phyloP scores from a whole-genome alignment of 345 rosid genomes.

The Viola odorata region DNA sequence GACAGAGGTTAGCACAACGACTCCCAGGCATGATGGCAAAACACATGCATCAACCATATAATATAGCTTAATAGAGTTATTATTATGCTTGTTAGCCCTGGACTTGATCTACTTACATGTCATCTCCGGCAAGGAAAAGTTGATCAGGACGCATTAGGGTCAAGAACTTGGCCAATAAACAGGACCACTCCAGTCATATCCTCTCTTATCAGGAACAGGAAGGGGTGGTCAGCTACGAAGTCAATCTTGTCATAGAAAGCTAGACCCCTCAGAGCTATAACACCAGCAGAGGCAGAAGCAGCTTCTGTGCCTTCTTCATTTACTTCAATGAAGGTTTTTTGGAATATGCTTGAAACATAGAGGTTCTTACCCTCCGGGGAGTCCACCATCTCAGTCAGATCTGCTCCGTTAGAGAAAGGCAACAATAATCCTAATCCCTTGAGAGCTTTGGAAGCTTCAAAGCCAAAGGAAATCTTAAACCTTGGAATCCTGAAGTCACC shows the following conservation, averaged over 20 bases:
- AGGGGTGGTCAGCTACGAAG: constrained; percentile 74
- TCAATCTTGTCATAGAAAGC: constrained; percentile 20
- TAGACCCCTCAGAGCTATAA: constrained; percentile 8
- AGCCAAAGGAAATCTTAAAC: constrained; percentile 52
- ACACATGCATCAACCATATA: background rate
- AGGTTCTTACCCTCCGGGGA: constrained; percentile 35
- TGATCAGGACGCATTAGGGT: constrained; percentile 31
- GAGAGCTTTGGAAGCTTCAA: constrained; percentile 46
- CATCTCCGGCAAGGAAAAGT: background rate
- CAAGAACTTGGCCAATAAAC: constrained; percentile 53
- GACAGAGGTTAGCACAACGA: background rate
- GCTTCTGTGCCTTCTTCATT: constrained; percentile 84
- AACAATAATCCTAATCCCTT: constrained; percentile 44
- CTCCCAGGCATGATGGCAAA: background rate
- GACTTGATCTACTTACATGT: constrained; percentile 12
- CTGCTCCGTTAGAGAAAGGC: constrained; percentile 51
- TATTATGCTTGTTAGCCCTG: background rate
- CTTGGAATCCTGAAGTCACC: constrained; percentile 53
- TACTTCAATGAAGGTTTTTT: constrained; percentile 58
- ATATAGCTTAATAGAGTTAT: background rate
- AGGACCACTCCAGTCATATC: constrained; percentile 49
- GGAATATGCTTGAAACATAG: constrained; percentile 46
- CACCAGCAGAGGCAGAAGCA: constrained; percentile 54
- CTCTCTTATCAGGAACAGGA: constrained; percentile 54
- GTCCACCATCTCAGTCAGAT: constrained; percentile 56